These are phyloP conservation scores for Trametes polyzona DNA, from an alignment of 1,284 basidiomycete genomes.

Conservation along the genomic window DNA sequence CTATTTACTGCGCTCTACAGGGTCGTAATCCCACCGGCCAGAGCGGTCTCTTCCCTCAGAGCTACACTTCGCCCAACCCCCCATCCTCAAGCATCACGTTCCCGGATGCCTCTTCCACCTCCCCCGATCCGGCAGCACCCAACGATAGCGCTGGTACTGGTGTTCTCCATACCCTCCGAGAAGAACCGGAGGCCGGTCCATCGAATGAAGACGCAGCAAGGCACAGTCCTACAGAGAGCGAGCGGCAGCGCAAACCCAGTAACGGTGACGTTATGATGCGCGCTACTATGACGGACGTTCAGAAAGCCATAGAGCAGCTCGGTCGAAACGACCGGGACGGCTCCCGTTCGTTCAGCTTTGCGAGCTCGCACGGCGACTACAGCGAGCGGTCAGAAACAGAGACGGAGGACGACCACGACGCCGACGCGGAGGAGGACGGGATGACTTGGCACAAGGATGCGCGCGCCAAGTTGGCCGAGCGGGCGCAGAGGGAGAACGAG, in stretches of 20 bases:
- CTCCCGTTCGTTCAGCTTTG: constrained; percentile 72
- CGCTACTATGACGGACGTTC: constrained; percentile 86
- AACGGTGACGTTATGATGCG: constrained; percentile 71
- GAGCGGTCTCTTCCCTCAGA: constrained; percentile 89
- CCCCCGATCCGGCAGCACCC: constrained; percentile 19
- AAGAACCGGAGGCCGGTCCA: constrained; percentile 47
- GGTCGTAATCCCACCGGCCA: constrained; percentile 86
- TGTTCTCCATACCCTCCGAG: constrained; percentile 45
- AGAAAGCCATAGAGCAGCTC: constrained; percentile 83
- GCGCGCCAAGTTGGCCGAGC: constrained; percentile 72
- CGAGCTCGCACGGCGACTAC: constrained; percentile 56
- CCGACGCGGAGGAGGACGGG: constrained; percentile 45
- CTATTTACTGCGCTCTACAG: constrained; percentile 45
- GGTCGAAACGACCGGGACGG: constrained; percentile 59
- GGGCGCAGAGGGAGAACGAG: constrained; percentile 67
- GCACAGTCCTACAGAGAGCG: constrained; percentile 35
- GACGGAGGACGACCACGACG: constrained; percentile 54
- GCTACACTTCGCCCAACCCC: constrained; percentile 78
- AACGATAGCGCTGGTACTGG: constrained; percentile 16
- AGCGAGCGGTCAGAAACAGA: constrained; percentile 60
- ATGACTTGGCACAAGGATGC: constrained; percentile 69
- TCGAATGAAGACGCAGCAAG: constrained; percentile 20
- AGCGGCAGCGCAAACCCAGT: constrained; percentile 28
- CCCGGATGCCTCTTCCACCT: constrained; percentile 12
- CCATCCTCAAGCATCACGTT: constrained; percentile 38